phyloP scores from a whole-genome alignment of 2,329 filamentous ascomycete genomes.

The Ophioceras dolichostomum region DNA sequence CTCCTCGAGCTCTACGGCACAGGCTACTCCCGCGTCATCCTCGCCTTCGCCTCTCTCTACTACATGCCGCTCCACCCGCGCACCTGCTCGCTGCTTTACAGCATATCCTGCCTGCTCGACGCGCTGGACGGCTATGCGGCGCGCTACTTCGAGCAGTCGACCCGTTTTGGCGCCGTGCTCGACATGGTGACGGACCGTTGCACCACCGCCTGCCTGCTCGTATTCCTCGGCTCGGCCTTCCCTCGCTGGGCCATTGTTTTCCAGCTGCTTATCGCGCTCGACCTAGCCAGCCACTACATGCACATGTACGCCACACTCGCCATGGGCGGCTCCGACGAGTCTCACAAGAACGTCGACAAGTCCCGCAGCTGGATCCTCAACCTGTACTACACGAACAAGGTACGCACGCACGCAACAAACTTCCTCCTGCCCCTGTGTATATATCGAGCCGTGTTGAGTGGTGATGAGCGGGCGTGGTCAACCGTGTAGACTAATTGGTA shows the following conservation, averaged over 20 bases:
- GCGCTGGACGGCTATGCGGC: conserved; percentile 93
- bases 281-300: conserved; percentile 94
- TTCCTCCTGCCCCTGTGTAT: not conserved
- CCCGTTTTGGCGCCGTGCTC: conserved; percentile 88
- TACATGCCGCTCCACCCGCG: conserved; percentile 99
- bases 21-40: conserved; percentile 69
- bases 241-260: conserved; percentile 90
- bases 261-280: conserved; percentile 82
- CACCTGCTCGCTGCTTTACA: conserved; percentile 85
- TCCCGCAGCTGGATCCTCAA: conserved; percentile 82
- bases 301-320: conserved; percentile 95
- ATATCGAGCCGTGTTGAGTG: no score
- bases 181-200: conserved; percentile 99
- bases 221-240: conserved; percentile 90
- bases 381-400: conserved; percentile 95
- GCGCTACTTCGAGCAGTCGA: conserved; percentile 78
- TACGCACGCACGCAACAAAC: conserved; percentile 25
- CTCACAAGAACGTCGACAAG: conserved; percentile 91
- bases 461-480: not conserved
- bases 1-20: not conserved
- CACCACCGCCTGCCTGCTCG: conserved; percentile 87
- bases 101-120: conserved; percentile 86
- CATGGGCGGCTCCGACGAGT: conserved; percentile 67
- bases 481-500: no score
- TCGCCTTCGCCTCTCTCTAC: conserved; percentile 85